Percentiles rank a stretch among this genome's conserved stretches.
Conservation (phyloP, 495 filamentous ascomycete genomes). For the Articulospora tetracladia region DNA sequence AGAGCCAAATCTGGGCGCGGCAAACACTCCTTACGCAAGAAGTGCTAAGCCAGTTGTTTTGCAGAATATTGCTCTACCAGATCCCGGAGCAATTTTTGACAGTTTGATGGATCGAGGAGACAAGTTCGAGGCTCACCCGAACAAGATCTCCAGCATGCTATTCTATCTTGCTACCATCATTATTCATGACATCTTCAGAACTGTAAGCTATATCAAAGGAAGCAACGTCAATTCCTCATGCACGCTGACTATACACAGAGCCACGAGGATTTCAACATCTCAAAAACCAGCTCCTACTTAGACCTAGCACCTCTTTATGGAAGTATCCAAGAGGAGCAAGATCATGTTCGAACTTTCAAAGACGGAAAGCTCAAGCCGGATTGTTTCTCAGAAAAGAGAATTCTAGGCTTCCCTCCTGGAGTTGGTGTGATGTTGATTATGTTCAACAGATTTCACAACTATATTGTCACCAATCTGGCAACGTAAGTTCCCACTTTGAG, state of each 20-base stretch:
- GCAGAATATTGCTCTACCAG: constrained; percentile 63
- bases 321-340: constrained; percentile 71
- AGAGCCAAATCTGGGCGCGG: constrained; percentile 59
- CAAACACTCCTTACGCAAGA: constrained; percentile 65
- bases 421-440: constrained; percentile 73
- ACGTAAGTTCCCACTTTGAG: constrained; percentile 8
- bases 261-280: constrained; percentile 50
- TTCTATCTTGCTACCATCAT: constrained; percentile 91
- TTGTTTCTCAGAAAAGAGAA: constrained; percentile 70
- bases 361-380: constrained; percentile 85
- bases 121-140: constrained; percentile 38
- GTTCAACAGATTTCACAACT: constrained; percentile 79
- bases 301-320: constrained; percentile 86
- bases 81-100: constrained; percentile 77
- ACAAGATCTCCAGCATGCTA: constrained; percentile 76
- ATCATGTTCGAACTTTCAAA: constrained; percentile 70
- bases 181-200: constrained; percentile 65
- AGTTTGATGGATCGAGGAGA: constrained; percentile 31
- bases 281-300: constrained; percentile 77
- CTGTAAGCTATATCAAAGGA: constrained; percentile 17
- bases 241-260: constrained; percentile 6
- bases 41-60: constrained; percentile 62
- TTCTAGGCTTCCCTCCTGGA: constrained; percentile 80
- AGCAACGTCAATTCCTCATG: no score
- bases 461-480: constrained; percentile 62